Base-by-base conservation (phyloP, 1,284 basidiomycete genomes). In the Caloboletus inedulis region DNA sequence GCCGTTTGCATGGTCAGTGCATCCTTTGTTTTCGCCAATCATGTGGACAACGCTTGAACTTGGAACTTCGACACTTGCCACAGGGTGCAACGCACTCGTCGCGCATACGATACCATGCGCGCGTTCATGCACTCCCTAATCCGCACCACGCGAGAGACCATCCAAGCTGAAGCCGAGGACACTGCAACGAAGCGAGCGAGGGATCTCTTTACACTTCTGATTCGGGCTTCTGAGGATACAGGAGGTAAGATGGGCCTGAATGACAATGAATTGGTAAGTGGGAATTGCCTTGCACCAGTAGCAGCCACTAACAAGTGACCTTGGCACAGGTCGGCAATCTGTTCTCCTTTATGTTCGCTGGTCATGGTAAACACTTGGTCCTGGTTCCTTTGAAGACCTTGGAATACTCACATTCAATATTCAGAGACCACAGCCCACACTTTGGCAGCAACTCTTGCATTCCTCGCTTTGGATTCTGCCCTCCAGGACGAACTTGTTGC, bases 281-380 rank as follows among this genome's bases (percentile, higher is more conserved):
- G 12, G 14, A 30, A 27, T 39, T 19, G 12, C 19, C 21, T n/a
- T 45, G 14, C 18, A 8, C 4, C 19, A 16, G 13, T 25, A 30
- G 4, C 21, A 9, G 9, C 7, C 19, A 33, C 27, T 30, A 13
- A 60, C n/a, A 18, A 4, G 19, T 25, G 23, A 33, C 30, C 6
- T 25, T 25, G 29, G 16, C 31, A 45, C 25, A 81, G 79, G 76
- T 81, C 48, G 79, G 80, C 10, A 81, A 82, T 51, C 63, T 80
- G 2, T 83, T 76, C 58, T 60, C 75, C 7, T 69, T 82, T 59
- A 60, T 84, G 43, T 78, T 82, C 49, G 79, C 81, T 45, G 81
- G 82, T 12, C 79, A 82, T 61, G 81, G 81, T 75, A 57, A 43
- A 68, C 55, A 8, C 13, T 48, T 30, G 10, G 12, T 43, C 29